phyloP scores from a whole-genome alignment of 805 yeast species.

The Teunomyces cretensis region DNA sequence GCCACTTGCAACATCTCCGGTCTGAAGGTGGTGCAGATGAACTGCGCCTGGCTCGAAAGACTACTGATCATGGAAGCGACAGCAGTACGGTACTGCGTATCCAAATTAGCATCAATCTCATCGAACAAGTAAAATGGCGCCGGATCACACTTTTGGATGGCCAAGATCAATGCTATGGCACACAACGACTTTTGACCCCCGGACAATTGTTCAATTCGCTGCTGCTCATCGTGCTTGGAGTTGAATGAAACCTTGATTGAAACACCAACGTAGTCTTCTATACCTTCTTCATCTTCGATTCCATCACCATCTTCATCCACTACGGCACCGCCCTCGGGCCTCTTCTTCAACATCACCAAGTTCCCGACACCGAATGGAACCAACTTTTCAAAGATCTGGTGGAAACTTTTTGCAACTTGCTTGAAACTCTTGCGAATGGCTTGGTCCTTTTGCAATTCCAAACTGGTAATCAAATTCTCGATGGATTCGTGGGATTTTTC shows the following conservation, averaged over 20 bases:
- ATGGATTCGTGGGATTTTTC: conserved; percentile 71
- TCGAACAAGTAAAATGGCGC: conserved; percentile 96
- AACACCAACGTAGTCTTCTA: conserved; percentile 74
- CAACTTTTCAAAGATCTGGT: conserved; percentile 70
- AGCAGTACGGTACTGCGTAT: conserved; percentile 84
- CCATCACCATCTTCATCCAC: conserved; percentile 15
- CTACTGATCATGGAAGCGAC: conserved; percentile 75
- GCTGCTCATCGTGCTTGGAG: conserved; percentile 80
- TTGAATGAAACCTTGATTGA: conserved; percentile 88
- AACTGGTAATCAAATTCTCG: conserved; percentile 62
- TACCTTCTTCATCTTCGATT: conserved; percentile 18
- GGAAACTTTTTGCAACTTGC: conserved; percentile 71
- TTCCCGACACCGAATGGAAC: conserved; percentile 84
- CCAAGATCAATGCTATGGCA: conserved; percentile 89
- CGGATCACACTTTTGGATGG: conserved; percentile 93
- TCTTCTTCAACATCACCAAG: conserved; percentile 58
- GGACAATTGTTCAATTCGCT: conserved; percentile 83
- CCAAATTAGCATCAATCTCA: conserved; percentile 95
- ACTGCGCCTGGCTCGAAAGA: conserved; percentile 73
- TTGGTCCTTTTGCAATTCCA: conserved; percentile 76
- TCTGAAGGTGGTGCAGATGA: conserved; percentile 93
- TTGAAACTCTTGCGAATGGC: conserved; percentile 80
- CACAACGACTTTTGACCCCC: conserved; percentile 98
- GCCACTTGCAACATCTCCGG: conserved; percentile 90
- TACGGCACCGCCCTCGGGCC: conserved; percentile 9